Base-by-base conservation (phyloP, 1,139 yeast genomes). In the Hanseniaspora uvarum region DNA sequence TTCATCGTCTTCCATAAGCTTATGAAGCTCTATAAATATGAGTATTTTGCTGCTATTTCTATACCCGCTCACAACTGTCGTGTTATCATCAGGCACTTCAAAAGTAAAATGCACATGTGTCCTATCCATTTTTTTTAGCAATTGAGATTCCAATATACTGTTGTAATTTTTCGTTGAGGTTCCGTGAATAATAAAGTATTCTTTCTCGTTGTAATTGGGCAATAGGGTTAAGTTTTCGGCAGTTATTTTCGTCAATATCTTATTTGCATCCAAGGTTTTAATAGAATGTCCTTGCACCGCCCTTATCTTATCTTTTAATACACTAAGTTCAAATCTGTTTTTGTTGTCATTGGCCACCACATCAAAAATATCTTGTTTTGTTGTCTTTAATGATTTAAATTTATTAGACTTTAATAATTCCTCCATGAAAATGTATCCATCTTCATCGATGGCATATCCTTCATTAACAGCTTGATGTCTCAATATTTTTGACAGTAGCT, bases 261-360 rank as follows among this genome's bases (percentile, higher is more conserved):
- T 73, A 38, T 76, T 76, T 16, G 75, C 74, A 3, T 58, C 55
- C 0, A 83, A 75, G 1, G 69, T 63, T 28, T 67, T 60, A 14
- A 92, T 70, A 0, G 95, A 81, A 66, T 92, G 98, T 8, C 98
- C 98, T 66, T 92, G 98, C 55, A 82, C 83, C 1, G 98, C 98
- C 63, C 96, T 79, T 14, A 92, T 83, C 38, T 61, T 67, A 1
- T 63, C 63, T 34, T 64, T 70, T 6, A 56, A 56, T 3, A 58
- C 63, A 19, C 61, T 66, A 43, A 78, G 62, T 23, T 72, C 69
- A 67, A 81, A 92, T 56, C 98, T 68, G 61, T 81, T 74, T 67
- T 92, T 92, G 55, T 75, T 79, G 62, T 89, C 85, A 14, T 67
- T 72, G 0, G 65, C 73, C 1, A 88, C 96, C 1, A 88, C 75